A percentile compares a stretch with the other conserved stretches of the same genome.
These are phyloP conservation scores for Carex kokanica DNA, from an alignment of 176 grass and related monocot species.

Conservation along the genomic window DNA sequence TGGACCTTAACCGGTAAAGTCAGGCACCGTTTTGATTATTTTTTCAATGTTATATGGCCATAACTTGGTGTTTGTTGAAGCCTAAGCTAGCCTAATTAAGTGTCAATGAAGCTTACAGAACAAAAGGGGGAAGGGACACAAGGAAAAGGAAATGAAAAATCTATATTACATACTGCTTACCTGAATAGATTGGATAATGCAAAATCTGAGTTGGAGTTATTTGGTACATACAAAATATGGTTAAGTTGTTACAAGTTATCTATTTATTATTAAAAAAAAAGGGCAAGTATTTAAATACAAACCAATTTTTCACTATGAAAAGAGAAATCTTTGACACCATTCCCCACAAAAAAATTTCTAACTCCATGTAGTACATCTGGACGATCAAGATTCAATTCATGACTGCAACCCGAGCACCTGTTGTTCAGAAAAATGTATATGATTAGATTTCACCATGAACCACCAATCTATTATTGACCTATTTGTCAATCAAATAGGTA, in stretches of 20 bases:
- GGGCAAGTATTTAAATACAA: not conserved
- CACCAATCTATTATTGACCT: not conserved
- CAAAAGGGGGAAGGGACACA: not conserved
- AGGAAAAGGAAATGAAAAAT: not conserved
- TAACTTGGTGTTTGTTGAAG: not conserved
- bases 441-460: not conserved
- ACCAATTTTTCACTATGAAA: slow-evolving; percentile 80
- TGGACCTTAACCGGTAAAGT: not conserved
- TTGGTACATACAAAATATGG: not conserved
- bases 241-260: not conserved
- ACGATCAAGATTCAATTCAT: slow-evolving; percentile 66
- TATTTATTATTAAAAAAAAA: not conserved
- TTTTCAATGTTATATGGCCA: not conserved
- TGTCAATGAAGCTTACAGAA: not conserved
- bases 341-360: slow-evolving; percentile 49
- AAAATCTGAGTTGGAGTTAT: not conserved
- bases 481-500: not conserved
- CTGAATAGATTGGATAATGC: not conserved
- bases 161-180: not conserved
- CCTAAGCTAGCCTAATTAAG: not conserved
- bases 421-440: not conserved
- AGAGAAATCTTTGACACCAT: slow-evolving; percentile 65
- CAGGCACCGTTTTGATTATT: not conserved
- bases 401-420: slow-evolving; percentile 80
- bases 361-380: slow-evolving; percentile 67